Conservation (phyloP, 1,284 basidiomycete species). For the Microbotryum intermedium region DNA sequence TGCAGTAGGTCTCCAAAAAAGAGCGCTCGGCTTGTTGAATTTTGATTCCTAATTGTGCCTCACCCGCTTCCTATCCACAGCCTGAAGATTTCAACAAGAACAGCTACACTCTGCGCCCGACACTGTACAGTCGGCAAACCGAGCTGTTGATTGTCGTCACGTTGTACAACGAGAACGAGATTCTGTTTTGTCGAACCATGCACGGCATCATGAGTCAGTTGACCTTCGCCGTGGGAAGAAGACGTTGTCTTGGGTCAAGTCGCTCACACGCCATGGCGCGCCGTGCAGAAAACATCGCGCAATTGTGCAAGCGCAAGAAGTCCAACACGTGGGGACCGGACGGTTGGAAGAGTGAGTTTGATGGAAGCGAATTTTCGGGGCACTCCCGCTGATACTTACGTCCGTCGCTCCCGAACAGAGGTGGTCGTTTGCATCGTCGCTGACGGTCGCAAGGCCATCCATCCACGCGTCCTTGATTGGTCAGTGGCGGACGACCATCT, state of each 20-base stretch:
- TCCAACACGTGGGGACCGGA: slow-evolving; percentile 93
- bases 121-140: slow-evolving; percentile 66
- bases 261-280: background rate
- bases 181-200: slow-evolving; percentile 84
- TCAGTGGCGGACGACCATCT: slow-evolving; percentile 36
- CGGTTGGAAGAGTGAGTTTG: slow-evolving; percentile 78
- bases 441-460: slow-evolving; percentile 84
- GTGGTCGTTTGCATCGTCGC: slow-evolving; percentile 92
- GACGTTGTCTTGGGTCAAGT: background rate
- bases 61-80: background rate
- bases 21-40: background rate
- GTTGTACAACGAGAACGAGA: slow-evolving; percentile 94
- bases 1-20: slow-evolving; percentile 44
- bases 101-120: slow-evolving; percentile 78
- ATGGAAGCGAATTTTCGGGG: slow-evolving; percentile 30
- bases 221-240: background rate
- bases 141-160: slow-evolving; percentile 93
- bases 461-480: slow-evolving; percentile 89
- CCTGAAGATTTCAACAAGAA: slow-evolving; percentile 83
- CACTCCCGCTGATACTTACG: background rate
- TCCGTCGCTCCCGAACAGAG: slow-evolving; percentile 41
- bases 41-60: background rate
- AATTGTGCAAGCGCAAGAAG: slow-evolving; percentile 85
- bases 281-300: slow-evolving; percentile 42
- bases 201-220: slow-evolving; percentile 77